Conservation (phyloP, 306 rosid species). For the Trichosanthes truncata region DNA sequence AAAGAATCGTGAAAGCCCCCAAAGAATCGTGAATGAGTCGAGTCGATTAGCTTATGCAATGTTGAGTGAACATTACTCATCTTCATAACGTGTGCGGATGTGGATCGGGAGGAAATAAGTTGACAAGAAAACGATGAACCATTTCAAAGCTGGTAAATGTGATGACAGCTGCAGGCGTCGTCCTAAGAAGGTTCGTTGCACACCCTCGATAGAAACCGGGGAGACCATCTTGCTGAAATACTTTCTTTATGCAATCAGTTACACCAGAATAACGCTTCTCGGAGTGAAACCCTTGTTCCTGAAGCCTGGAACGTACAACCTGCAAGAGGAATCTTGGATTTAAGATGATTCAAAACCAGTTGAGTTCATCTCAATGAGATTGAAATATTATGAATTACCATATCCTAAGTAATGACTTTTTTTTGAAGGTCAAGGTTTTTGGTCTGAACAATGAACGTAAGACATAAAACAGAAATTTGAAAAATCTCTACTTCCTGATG, state of each 20-base stretch:
- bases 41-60: neutral
- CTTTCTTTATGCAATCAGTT: slow-evolving; percentile 53
- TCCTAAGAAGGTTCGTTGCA: slow-evolving; percentile 72
- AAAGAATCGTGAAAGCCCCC: slow-evolving; percentile 1
- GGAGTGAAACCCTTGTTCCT: slow-evolving; percentile 85
- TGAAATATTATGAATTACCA: neutral
- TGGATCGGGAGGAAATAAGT: slow-evolving; percentile 49
- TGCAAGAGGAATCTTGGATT: slow-evolving; percentile 13
- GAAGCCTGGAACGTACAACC: slow-evolving; percentile 91
- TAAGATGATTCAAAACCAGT: neutral
- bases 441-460: neutral
- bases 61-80: neutral
- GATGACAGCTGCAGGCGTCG: slow-evolving; percentile 84
- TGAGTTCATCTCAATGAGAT: neutral
- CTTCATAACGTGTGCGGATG: slow-evolving; percentile 50
- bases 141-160: slow-evolving; percentile 90
- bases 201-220: slow-evolving; percentile 80
- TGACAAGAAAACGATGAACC: slow-evolving; percentile 81
- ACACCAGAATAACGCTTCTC: slow-evolving; percentile 77
- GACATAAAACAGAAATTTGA: neutral
- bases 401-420: neutral
- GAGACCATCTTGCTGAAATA: slow-evolving; percentile 67
- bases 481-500: neutral
- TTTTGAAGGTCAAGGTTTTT: neutral
- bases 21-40: neutral